Evolutionary conservation across 2,329 filamentous ascomycete genomes (phyloP).

Genomic region (Daldinia sp.): DNA sequence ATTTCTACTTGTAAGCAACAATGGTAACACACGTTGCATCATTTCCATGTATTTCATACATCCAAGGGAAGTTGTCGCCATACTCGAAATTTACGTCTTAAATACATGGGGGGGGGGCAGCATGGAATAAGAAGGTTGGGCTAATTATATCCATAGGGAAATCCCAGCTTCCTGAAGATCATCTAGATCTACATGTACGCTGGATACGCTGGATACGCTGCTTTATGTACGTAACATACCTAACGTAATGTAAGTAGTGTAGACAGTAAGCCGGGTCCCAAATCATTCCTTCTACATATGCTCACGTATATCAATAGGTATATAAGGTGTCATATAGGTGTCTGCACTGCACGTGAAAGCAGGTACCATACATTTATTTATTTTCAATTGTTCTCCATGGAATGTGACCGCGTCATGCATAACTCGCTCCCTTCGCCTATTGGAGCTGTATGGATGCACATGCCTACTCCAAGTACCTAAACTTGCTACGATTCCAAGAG

Average conservation of each 20-base stretch:
- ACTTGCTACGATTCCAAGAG: not conserved
- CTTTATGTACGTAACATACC: not conserved
- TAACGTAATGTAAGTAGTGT: too few relatives aligned
- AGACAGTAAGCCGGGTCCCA: not conserved
- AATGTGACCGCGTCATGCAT: constrained; percentile 22
- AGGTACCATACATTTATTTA: constrained; percentile 27
- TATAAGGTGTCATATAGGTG: not conserved
- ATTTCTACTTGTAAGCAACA: not conserved
- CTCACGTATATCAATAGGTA: not conserved
- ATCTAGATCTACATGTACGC: constrained; percentile 12
- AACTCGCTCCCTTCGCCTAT: constrained; percentile 1
- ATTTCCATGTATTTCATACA: constrained; percentile 7
- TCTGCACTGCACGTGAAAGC: constrained; percentile 26
- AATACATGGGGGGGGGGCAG: not conserved
- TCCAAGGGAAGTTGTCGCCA: constrained; percentile 10
- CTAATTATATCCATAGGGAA: not conserved
- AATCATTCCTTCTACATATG: not conserved
- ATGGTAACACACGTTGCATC: constrained; percentile 26
- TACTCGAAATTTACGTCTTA: constrained; percentile 4
- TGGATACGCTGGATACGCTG: not conserved
- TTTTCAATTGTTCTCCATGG: constrained; percentile 13
- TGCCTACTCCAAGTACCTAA: not conserved
- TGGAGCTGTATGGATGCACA: constrained; percentile 5
- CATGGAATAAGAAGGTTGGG: constrained; percentile 10
- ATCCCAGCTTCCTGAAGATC: constrained; percentile 4